A percentile compares a stretch with the other conserved stretches of the same genome.
Conservation (phyloP, 2,329 filamentous ascomycete genomes). For the Phaeoacremonium minimum region DNA sequence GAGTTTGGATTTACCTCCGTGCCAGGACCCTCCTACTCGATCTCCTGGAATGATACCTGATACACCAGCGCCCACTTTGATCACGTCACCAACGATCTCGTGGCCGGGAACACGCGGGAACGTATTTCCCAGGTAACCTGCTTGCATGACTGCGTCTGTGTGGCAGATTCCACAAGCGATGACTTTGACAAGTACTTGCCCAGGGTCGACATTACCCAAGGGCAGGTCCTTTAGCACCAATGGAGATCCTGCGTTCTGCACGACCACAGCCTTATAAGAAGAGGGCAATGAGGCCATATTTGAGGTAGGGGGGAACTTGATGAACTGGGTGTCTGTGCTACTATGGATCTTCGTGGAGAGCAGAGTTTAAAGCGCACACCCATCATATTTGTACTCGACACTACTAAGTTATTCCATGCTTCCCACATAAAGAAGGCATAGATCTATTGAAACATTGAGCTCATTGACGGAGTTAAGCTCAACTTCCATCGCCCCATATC, state of each 20-base stretch:
- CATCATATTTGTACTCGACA: too few relatives aligned
- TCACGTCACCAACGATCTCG: constrained; percentile 66
- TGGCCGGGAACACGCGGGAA: constrained; percentile 66
- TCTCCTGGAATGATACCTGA: constrained; percentile 59
- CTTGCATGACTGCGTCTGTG: constrained; percentile 47
- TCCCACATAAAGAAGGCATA: too few relatives aligned
- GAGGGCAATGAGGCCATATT: too few relatives aligned
- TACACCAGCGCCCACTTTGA: constrained; percentile 53
- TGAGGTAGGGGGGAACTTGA: too few relatives aligned
- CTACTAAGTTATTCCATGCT: too few relatives aligned
- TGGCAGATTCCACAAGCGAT: constrained; percentile 70
- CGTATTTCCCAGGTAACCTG: constrained; percentile 44
- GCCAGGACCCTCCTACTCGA: constrained; percentile 64
- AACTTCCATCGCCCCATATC: too few relatives aligned
- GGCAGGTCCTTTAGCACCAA: constrained; percentile 56
- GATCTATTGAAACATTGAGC: too few relatives aligned
- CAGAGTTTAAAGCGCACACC: too few relatives aligned
- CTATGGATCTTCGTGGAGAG: too few relatives aligned
- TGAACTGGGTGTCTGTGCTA: too few relatives aligned
- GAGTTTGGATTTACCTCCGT: constrained; percentile 44
- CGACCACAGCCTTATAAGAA: constrained; percentile 63
- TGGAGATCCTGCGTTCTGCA: constrained; percentile 46
- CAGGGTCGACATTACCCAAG: constrained; percentile 48
- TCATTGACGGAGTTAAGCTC: too few relatives aligned
- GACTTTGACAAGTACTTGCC: constrained; percentile 66